A percentile compares a stretch with the other conserved stretches of the same genome.
Evolutionary conservation across 331 rosid genomes (phyloP).

Genomic region (Phaseolus coccineus): DNA sequence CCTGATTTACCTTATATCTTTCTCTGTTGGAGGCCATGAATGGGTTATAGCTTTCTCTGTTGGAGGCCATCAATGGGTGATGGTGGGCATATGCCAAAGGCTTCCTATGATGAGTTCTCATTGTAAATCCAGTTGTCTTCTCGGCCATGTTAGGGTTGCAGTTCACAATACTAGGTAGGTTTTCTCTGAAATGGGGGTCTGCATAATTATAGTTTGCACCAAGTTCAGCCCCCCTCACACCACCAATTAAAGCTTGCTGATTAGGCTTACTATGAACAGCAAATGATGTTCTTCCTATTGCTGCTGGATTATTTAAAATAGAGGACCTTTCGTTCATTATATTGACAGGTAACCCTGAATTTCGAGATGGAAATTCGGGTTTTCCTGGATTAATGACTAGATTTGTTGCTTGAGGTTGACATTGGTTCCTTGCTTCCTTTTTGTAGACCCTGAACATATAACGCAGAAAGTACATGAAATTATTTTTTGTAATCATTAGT

Average conservation of each 20-base stretch:
- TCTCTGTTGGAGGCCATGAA: constrained; percentile 27
- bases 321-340: constrained; percentile 28
- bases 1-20: constrained; percentile 48
- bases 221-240: constrained; percentile 8
- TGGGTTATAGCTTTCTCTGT: constrained; percentile 39
- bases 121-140: constrained; percentile 39
- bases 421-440: constrained; percentile 49
- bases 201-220: constrained; percentile 25
- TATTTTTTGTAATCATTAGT: constrained; percentile 14
- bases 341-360: constrained; percentile 29
- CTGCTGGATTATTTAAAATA: constrained; percentile 39
- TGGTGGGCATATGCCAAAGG: constrained; percentile 51
- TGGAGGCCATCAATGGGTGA: constrained; percentile 2
- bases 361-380: constrained; percentile 41
- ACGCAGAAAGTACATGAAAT: not conserved
- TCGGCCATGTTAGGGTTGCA: not conserved
- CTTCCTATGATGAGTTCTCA: constrained; percentile 30
- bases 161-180: constrained; percentile 10
- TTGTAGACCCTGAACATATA: constrained; percentile 59
- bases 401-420: constrained; percentile 47
- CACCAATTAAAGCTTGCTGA: constrained; percentile 41
- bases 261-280: constrained; percentile 14
- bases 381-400: constrained; percentile 26
- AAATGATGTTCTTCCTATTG: constrained; percentile 28
- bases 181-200: constrained; percentile 30